Evolutionary conservation across 2,329 filamentous ascomycete genomes (phyloP).

Genomic region (Emericellopsis atlantica): DNA sequence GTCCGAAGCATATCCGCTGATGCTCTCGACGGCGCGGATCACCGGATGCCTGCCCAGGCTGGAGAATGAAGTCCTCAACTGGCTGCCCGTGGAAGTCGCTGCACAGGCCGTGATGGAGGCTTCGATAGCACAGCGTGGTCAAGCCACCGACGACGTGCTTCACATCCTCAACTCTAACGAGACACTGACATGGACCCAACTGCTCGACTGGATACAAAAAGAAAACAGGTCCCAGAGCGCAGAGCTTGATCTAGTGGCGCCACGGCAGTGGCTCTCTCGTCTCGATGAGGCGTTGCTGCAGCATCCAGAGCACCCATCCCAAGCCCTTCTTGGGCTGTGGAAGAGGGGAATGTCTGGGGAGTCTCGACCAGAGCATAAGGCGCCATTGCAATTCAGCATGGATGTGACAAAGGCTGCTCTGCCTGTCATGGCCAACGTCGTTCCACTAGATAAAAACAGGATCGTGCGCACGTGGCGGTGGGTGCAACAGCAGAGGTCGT

Average conservation of each 20-base stretch:
- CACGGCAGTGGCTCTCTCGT: constrained; percentile 1
- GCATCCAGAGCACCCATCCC: constrained; percentile 7
- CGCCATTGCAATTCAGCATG: no score
- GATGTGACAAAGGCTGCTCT: no score
- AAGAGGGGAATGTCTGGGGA: constrained; percentile 4
- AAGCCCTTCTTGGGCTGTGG: constrained; percentile 11
- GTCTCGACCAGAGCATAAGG: no score
- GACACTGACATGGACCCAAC: constrained; percentile 7
- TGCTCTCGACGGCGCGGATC: constrained; percentile 30
- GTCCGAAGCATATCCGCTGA: constrained; percentile 37
- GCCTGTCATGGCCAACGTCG: no score
- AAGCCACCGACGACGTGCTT: constrained; percentile 4
- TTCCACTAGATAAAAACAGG: no score
- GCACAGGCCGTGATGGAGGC: constrained; percentile 26
- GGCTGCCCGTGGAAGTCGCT: constrained; percentile 32
- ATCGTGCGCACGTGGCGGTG: no score
- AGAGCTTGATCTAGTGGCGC: background rate
- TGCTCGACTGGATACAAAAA: constrained; percentile 8
- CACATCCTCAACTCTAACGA: constrained; percentile 11
- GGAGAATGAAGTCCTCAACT: constrained; percentile 23
- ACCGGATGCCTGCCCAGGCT: constrained; percentile 18
- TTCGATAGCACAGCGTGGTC: background rate
- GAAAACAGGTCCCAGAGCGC: background rate
- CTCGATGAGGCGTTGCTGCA: background rate
- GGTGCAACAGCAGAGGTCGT: no score